Base-by-base conservation (phyloP, 441 rosid genomes). In the Theobroma grandiflorum region DNA sequence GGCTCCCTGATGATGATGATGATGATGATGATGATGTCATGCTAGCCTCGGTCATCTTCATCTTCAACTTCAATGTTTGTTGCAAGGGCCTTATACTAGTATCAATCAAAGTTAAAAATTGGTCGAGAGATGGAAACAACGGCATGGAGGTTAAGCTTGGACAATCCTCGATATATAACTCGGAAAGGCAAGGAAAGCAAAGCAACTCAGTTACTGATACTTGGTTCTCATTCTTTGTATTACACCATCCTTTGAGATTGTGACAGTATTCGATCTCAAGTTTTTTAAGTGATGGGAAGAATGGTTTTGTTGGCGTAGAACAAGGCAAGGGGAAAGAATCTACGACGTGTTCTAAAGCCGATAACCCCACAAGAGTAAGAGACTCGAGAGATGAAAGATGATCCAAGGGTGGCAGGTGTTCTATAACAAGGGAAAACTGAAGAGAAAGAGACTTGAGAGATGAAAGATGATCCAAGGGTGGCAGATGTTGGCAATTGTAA, bases 381-480 rank as follows among this genome's bases (percentile, higher is more conserved):
- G 31, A 26, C 31, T 1, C 31, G 0, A 26, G 31, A 26, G 31
- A 26, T 26, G 31, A 26, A 26, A 26, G 31, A 26, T 26, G 31
- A 26, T 26, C 31, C 31, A 26, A 26, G 31, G 31, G 31, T 26
- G 31, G 31, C 31, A 26, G 31, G 31, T 26, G 31, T 26, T 26
- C 1, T 26, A 26, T 0, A 26, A 1, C 31, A 26, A 0, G 0
- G 31, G 31, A 26, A 26, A 0, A 0, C 0, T 26, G 1, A 26
- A 26, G 31, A 20, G 0, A 0, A 50, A 80, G 79, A 57, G 11
- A 22, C 75, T 80, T 43, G 9, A 80, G 79, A 55, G 3, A n/a
- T 22, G 65, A 59, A 38, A 80, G 53, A 31, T 80, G 69, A 74
- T 75, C 57, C 50, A 80, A 31, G 11, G 71, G 71, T 8, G 83